Base-by-base conservation (phyloP, 306 rosid genomes). In the Cucurbita argyrosperma region DNA sequence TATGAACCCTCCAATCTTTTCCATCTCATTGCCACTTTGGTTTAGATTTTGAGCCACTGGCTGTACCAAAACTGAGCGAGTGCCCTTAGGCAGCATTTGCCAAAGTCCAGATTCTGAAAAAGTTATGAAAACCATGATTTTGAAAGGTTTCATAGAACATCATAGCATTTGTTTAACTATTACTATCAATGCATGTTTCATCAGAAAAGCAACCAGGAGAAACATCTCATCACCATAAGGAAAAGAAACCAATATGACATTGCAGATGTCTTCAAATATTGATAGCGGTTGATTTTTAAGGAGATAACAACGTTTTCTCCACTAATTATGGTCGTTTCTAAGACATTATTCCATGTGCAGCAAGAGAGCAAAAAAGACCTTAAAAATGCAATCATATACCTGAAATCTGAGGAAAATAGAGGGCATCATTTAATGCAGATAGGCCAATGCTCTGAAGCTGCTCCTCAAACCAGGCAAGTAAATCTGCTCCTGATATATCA, bases 321-420 rank as follows among this genome's bases (percentile, higher is more conserved):
- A 19, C 38, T 6, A 43, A 19, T 18, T 60, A 62, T 35, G 46
- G 14, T 23, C 8, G 3, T 67, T 45, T 46, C 18, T 21, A 45
- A 46, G 40, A 46, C 40, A 46, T 46, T 21, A 15, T 21, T 46
- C 23, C 55, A 46, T 45, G 72, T 67, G 39, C 56, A 47, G 10
- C 74, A 23, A 15, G 57, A 26, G 23, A 51, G 56, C 13, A 14
- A 46, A 68, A 67, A 5, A 21, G 9, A 68, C 7, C 12, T 47
- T 68, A 13, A 67, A 45, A 46, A 37, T 3, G 10, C 40, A 21
- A 11, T 69, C 21, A 7, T 66, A 65, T 55, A 91, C 97, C 96
- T 79, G 92, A 82, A 76, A 81, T 82, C 76, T 87, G 90, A 66
- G 99, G 88, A 79, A 94, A 90, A 82, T 94, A 94, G 56, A 94